These are phyloP conservation scores for Aspergillus pseudoterreus DNA, from an alignment of 2,329 filamentous ascomycete genomes.

Conservation along the genomic window DNA sequence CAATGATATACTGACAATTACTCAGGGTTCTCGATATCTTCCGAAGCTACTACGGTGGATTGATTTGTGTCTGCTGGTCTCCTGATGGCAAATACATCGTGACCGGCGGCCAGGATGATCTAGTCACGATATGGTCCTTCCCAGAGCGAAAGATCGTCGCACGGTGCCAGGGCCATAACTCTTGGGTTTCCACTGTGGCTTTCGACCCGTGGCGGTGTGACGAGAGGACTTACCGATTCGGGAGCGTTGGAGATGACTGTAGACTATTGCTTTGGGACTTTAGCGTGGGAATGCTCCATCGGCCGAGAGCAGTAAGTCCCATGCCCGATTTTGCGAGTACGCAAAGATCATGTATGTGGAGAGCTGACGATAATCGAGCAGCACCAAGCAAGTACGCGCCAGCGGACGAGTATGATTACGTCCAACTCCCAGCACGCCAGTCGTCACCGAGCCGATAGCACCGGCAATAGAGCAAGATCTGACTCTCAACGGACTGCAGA, in stretches of 20 bases:
- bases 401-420: constrained; percentile 34
- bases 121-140: constrained; percentile 93
- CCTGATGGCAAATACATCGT: constrained; percentile 94
- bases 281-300: constrained; percentile 90
- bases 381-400: constrained; percentile 35
- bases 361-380: constrained; percentile 15
- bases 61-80: constrained; percentile 94
- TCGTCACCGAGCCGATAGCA: constrained; percentile 61
- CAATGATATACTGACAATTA: neutral
- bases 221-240: constrained; percentile 90
- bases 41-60: constrained; percentile 86
- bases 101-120: constrained; percentile 91
- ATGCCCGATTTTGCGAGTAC: constrained; percentile 3
- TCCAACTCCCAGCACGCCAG: constrained; percentile 39
- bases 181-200: constrained; percentile 88
- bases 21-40: constrained; percentile 77
- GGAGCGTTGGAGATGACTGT: constrained; percentile 92
- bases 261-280: constrained; percentile 94
- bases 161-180: constrained; percentile 90
- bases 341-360: neutral
- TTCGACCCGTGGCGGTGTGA: constrained; percentile 98
- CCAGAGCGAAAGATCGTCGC: constrained; percentile 80
- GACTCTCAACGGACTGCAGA: constrained; percentile 62
- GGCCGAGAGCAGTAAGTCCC: constrained; percentile 70
- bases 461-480: constrained; percentile 60